Percentiles rank a stretch among this genome's conserved stretches.
phyloP scores from a whole-genome alignment of 345 rosid genomes.

The Eucalyptus rudis region DNA sequence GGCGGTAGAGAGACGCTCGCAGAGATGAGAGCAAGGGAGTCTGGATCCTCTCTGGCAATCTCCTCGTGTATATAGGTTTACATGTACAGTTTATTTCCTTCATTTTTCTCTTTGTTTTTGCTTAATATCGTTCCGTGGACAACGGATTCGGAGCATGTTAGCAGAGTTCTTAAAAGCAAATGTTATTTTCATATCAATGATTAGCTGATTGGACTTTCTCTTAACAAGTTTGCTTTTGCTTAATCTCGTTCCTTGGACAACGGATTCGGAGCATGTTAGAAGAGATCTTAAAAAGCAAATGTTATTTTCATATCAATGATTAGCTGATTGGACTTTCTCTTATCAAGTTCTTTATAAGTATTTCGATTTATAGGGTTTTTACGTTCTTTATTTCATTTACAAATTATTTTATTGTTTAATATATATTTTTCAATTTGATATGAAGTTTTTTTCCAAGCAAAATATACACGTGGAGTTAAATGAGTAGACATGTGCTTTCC shows the following conservation, averaged over 20 bases:
- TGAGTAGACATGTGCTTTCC: no score
- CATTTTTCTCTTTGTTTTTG: background rate
- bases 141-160: background rate
- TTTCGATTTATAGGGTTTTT: background rate
- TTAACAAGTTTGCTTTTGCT: background rate
- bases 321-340: background rate
- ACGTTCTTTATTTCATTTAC: background rate
- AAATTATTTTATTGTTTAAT: no score
- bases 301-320: background rate
- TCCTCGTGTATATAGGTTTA: no score
- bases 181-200: background rate
- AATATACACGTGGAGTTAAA: no score
- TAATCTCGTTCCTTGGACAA: background rate
- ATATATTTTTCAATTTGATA: no score
- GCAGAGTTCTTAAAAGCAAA: background rate
- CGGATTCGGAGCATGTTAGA: background rate
- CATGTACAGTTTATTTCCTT: no score
- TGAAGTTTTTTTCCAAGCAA: no score
- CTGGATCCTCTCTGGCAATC: no score
- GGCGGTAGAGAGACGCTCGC: no score
- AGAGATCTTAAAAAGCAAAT: background rate
- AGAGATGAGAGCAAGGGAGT: background rate
- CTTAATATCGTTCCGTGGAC: background rate
- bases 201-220: background rate
- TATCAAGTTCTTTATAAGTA: background rate